Evolutionary conservation across 257 asterid species (phyloP), one percentile per base, ranked within the genome.

Genomic region (Fraxinus excelsior): DNA sequence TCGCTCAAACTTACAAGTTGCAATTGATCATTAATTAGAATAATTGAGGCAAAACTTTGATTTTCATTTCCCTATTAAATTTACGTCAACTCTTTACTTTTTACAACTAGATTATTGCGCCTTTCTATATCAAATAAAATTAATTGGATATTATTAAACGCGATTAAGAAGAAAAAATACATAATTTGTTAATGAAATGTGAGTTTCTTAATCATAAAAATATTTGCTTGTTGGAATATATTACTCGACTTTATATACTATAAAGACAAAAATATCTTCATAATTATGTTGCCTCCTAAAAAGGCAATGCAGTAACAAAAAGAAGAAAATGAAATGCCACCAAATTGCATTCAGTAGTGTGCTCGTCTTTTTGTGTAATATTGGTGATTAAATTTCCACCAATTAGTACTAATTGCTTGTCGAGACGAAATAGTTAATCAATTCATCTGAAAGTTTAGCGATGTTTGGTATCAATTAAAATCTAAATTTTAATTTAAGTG

Each of bases 201-300:
- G 58, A 73, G 35, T 29, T 31, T 67, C 26, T 74, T 32, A 69
- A 76, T 69, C 68, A 79, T 42, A 62, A 73, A 37, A 21, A 4
- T 70, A 13, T 5, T 18, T 53, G 25, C 25, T 5, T 7, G 8
- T 23, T 79, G 68, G 79, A 67, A 79, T 67, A 64, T 82, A 37
- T 73, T 74, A 42, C 31, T 8, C 1, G 25, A 72, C 67, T n/a
- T 13, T 40, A 35, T 56, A 0, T 38, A 65, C 14, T 19, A 14
- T 7, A 32, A 71, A 26, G 74, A 79, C 81, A 56, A 68, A 82
- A 46, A 9, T 4, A 40, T 76, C 71, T 12, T 51, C 49, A 14
- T 67, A 80, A 29, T 29, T 78, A 58, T 38, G 9, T 31, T 37
- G 13, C 58, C 25, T 35, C 25, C n/a, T n/a, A 34, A 32, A n/a